Percentiles rank a stretch among this genome's conserved stretches.
phyloP scores from a whole-genome alignment of 257 asterid genomes.

The Solanum megistacrolobum region DNA sequence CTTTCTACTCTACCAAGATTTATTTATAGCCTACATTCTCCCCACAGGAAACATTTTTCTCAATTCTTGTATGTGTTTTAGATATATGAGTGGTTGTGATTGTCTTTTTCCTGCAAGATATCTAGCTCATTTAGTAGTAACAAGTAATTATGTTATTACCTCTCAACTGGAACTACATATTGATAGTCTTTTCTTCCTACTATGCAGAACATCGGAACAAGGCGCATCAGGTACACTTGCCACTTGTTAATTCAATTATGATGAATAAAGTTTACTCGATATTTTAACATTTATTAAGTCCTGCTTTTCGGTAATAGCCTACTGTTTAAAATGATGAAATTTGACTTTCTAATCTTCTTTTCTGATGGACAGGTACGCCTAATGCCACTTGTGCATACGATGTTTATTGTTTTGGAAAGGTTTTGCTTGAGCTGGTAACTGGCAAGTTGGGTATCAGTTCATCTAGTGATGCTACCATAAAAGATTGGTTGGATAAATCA shows the following conservation, averaged over 20 bases:
- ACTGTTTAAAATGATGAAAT: neutral
- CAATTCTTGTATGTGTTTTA: neutral
- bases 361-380: conserved; percentile 35
- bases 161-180: neutral
- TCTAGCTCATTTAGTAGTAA: neutral
- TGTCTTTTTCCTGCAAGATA: neutral
- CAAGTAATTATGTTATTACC: neutral
- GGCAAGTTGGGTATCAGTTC: conserved; percentile 88
- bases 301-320: neutral
- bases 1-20: neutral
- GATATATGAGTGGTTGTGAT: neutral
- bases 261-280: neutral
- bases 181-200: conserved; percentile 18
- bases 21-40: neutral
- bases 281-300: neutral
- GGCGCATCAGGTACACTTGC: conserved; percentile 52
- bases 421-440: conserved; percentile 87
- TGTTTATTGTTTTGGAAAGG: conserved; percentile 89
- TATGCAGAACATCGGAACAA: conserved; percentile 68
- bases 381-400: conserved; percentile 70
- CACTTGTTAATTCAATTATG: neutral
- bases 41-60: neutral
- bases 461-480: conserved; percentile 39
- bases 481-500: conserved; percentile 59
- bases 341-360: neutral